phyloP scores from a whole-genome alignment of 108 stramenopile species.

The Schizochytrium sp. region DNA sequence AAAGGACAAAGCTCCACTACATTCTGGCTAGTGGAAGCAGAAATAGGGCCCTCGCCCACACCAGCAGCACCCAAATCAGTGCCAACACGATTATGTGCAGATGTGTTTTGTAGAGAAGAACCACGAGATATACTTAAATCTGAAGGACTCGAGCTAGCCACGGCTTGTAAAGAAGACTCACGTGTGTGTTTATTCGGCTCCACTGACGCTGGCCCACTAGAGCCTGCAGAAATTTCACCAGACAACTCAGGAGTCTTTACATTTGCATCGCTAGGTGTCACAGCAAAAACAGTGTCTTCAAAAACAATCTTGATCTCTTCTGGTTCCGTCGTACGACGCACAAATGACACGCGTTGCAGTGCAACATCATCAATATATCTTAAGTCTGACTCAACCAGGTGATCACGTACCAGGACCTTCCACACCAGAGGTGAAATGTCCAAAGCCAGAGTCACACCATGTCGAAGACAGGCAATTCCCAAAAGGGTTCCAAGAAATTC shows the following conservation, averaged over 20 bases:
- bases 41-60: neutral
- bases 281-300: slow-evolving; percentile 23
- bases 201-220: neutral
- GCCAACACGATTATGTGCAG: neutral
- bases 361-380: slow-evolving; percentile 57
- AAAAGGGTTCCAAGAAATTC: slow-evolving; percentile 43
- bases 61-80: neutral
- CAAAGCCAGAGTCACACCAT: slow-evolving; percentile 40
- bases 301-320: slow-evolving; percentile 37
- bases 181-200: neutral
- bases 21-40: neutral
- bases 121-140: neutral
- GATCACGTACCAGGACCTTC: slow-evolving; percentile 21
- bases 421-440: slow-evolving; percentile 48
- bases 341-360: slow-evolving; percentile 41
- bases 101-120: neutral
- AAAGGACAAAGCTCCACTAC: slow-evolving; percentile 46
- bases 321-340: neutral
- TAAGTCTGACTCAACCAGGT: neutral
- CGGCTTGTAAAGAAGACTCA: neutral
- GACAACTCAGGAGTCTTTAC: neutral
- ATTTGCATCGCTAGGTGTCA: slow-evolving; percentile 43
- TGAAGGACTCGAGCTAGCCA: neutral
- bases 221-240: neutral
- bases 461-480: slow-evolving; percentile 39